These are phyloP conservation scores for Apiotrichum brassicae DNA, from an alignment of 1,284 basidiomycete genomes.

Conservation along the genomic window DNA sequence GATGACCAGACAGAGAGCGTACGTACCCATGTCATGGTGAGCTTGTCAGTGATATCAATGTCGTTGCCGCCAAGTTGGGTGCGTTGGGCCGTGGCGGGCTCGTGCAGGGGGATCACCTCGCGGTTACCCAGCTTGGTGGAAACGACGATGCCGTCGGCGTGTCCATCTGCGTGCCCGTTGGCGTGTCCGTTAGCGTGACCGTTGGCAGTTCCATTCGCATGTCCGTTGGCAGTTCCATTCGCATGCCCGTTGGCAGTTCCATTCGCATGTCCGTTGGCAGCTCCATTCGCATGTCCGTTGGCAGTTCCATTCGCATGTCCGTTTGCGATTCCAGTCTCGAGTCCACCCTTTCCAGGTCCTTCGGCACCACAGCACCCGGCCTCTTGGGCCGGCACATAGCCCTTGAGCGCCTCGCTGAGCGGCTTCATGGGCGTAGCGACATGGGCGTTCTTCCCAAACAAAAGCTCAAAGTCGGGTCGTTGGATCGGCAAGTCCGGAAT, in stretches of 20 bases:
- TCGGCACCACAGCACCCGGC: neutral
- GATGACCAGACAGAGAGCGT: neutral
- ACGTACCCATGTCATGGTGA: conserved; percentile 42
- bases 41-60: conserved; percentile 39
- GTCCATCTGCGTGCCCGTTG: neutral
- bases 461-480: conserved; percentile 35
- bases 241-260: neutral
- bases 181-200: neutral
- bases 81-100: conserved; percentile 3
- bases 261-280: conserved; percentile 2
- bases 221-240: conserved; percentile 1
- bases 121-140: neutral
- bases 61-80: conserved; percentile 23
- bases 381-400: neutral
- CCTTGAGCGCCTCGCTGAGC: neutral
- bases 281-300: conserved; percentile 1
- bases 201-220: conserved; percentile 1
- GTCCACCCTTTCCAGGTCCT: neutral
- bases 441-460: conserved; percentile 25
- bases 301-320: neutral
- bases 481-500: conserved; percentile 41
- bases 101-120: neutral
- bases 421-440: neutral
- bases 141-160: neutral
- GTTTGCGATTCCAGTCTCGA: conserved; percentile 1